Conservation (phyloP, 2,329 filamentous ascomycete genomes). For the Neonectria sp. region DNA sequence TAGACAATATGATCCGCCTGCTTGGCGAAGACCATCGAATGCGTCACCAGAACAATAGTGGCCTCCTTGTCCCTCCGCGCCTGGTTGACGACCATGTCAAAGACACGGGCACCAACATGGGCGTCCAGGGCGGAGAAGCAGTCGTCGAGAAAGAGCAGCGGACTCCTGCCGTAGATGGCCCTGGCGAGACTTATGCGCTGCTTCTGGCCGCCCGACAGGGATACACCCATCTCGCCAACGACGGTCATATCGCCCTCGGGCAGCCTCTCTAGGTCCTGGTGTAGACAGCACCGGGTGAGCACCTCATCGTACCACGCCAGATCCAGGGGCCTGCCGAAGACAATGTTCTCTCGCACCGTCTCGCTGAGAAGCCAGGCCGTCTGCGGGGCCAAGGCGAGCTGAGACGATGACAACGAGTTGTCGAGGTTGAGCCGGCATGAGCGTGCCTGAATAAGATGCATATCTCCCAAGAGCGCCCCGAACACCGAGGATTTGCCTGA, state of each 20-base stretch:
- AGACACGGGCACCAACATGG: constrained; percentile 29
- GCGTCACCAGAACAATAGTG: constrained; percentile 45
- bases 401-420: background rate
- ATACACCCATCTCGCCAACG: constrained; percentile 92
- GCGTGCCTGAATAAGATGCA: background rate
- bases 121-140: constrained; percentile 78
- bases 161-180: constrained; percentile 88
- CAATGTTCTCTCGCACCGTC: constrained; percentile 68
- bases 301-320: background rate
- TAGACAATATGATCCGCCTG: constrained; percentile 76
- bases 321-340: constrained; percentile 72
- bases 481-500: background rate
- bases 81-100: constrained; percentile 38
- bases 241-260: constrained; percentile 89
- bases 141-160: constrained; percentile 88
- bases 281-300: background rate
- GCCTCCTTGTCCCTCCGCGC: constrained; percentile 31
- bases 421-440: background rate
- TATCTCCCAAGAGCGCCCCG: background rate
- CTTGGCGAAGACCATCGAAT: constrained; percentile 71
- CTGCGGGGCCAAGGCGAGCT: background rate
- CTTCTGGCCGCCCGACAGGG: constrained; percentile 91
- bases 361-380: constrained; percentile 45
- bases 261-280: constrained; percentile 71
- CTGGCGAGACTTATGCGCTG: constrained; percentile 93